Conservation (phyloP, 2,329 filamentous ascomycete species). For the Verticillium albo-atrum region DNA sequence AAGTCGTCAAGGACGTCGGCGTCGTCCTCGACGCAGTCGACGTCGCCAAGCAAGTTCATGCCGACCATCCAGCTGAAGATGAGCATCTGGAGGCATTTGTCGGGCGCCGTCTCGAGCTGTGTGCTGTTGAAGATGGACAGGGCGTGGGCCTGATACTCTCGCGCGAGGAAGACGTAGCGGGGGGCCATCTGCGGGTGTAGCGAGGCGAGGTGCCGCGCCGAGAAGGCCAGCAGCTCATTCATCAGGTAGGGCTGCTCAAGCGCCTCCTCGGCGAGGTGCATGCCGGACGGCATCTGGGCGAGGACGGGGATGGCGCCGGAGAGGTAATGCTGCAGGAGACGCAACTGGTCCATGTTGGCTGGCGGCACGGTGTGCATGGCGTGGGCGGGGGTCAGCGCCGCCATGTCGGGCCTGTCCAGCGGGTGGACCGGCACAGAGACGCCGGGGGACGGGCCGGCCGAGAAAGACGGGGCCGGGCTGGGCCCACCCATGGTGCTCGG, state of each 20-base stretch:
- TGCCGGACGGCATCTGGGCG: neutral
- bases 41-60: slow-evolving; percentile 9
- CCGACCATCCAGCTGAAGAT: slow-evolving; percentile 8
- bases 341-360: neutral
- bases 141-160: slow-evolving; percentile 8
- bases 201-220: neutral
- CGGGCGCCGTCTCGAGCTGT: neutral
- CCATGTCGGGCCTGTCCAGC: neutral
- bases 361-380: neutral
- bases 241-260: neutral
- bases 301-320: neutral
- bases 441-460: neutral
- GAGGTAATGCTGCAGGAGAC: neutral
- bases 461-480: neutral
- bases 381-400: too few species aligned
- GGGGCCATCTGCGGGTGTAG: neutral
- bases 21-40: slow-evolving; percentile 31
- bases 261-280: neutral
- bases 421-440: neutral
- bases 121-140: slow-evolving; percentile 40
- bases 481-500: neutral
- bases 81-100: neutral
- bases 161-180: neutral
- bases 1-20: slow-evolving; percentile 34
- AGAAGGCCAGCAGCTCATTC: neutral